phyloP scores from a whole-genome alignment of 1,284 basidiomycete species.

The Peniophora sp. region DNA sequence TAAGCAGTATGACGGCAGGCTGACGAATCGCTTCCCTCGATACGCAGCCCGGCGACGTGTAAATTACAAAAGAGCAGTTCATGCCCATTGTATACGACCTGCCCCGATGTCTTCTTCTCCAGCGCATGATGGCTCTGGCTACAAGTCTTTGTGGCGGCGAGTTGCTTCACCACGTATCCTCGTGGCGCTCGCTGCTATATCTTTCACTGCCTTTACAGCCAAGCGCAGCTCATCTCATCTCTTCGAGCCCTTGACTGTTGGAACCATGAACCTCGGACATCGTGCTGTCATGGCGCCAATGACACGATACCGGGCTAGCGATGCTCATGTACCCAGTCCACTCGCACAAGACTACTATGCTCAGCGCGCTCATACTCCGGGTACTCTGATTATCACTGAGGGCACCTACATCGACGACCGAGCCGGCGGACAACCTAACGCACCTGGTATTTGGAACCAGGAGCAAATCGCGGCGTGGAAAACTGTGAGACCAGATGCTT shows the following conservation, averaged over 20 bases:
- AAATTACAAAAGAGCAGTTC: too few relatives aligned
- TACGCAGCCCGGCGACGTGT: too few relatives aligned
- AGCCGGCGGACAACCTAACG: constrained; percentile 27
- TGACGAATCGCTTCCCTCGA: too few relatives aligned
- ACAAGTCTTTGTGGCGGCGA: too few relatives aligned
- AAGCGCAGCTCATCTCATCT: constrained; percentile 15
- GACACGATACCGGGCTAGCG: constrained; percentile 29
- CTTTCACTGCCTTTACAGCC: too few relatives aligned
- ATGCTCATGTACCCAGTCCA: constrained; percentile 19
- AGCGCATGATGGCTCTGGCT: too few relatives aligned
- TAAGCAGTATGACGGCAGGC: too few relatives aligned
- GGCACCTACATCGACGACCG: constrained; percentile 32
- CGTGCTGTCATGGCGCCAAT: constrained; percentile 41
- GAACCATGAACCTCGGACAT: constrained; percentile 29
- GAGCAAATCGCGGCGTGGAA: constrained; percentile 43
- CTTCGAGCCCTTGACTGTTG: constrained; percentile 37
- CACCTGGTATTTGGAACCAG: constrained; percentile 36
- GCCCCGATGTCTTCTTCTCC: too few relatives aligned
- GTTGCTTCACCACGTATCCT: too few relatives aligned
- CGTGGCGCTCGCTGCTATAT: too few relatives aligned
- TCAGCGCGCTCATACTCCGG: constrained; percentile 33
- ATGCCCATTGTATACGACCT: too few relatives aligned
- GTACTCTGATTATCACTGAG: constrained; percentile 42
- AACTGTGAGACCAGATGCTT: constrained; percentile 19
- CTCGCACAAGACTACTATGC: constrained; percentile 35